Conservation (phyloP, 345 rosid genomes). For the Tarenaya hassleriana region DNA sequence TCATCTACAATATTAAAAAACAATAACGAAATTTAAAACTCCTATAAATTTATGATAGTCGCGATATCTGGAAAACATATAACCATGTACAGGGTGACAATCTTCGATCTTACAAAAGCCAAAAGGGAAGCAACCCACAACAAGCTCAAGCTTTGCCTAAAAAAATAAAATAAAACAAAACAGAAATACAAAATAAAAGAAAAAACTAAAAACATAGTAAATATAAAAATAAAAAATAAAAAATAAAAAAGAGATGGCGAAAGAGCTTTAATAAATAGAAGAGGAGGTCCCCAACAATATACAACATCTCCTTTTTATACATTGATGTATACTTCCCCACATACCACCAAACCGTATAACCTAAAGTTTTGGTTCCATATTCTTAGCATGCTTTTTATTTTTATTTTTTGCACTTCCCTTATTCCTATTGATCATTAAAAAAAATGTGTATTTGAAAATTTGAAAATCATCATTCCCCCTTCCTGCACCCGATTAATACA, state of each 20-base stretch:
- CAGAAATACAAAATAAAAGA: slow-evolving; percentile 13
- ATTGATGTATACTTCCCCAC: slow-evolving; percentile 37
- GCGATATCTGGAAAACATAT: slow-evolving; percentile 21
- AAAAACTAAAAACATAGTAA: slow-evolving; percentile 16
- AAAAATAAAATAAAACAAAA: slow-evolving; percentile 6
- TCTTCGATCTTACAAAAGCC: slow-evolving; percentile 84
- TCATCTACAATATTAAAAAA: too few relatives aligned
- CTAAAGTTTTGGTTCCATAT: slow-evolving; percentile 29
- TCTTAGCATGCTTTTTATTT: slow-evolving; percentile 18
- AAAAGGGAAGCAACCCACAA: slow-evolving; percentile 38
- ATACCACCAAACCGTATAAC: slow-evolving; percentile 22
- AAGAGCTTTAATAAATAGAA: slow-evolving; percentile 32
- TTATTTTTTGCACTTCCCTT: slow-evolving; percentile 3
- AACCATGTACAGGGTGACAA: slow-evolving; percentile 41
- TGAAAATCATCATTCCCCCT: too few relatives aligned
- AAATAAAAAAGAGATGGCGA: background rate
- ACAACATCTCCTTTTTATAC: slow-evolving; percentile 38
- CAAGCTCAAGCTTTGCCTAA: slow-evolving; percentile 37
- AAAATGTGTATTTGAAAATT: too few relatives aligned
- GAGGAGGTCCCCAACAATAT: slow-evolving; percentile 49
- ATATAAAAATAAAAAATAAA: slow-evolving; percentile 23
- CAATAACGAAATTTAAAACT: too few relatives aligned
- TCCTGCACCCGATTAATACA: too few relatives aligned
- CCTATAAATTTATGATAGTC: too few relatives aligned
- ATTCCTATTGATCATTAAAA: too few relatives aligned